Evolutionary conservation across 2,329 filamentous ascomycete genomes (phyloP), one percentile per base, ranked within the genome.

Genomic region (Paecilomyces sp.): DNA sequence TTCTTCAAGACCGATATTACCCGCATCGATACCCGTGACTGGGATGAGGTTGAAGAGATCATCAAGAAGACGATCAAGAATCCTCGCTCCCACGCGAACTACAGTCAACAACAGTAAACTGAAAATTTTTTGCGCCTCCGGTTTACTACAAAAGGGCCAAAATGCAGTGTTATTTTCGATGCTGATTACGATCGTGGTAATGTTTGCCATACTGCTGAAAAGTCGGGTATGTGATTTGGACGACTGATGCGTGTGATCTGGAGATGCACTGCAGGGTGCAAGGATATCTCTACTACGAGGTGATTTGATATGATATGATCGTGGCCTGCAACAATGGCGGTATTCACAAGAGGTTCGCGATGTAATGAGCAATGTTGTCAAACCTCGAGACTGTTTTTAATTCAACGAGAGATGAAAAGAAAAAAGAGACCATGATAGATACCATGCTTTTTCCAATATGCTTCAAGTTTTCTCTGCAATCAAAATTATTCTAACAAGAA

Each of bases 1-100:
- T 88, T 89, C 73, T 97, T 95, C 75, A 83, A 84, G 60, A 92
- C 94, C 53, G 85, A 92, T 66, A 85, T 97, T 61, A 86, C 91
- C 54, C 87, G 88, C 65, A 85, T 99, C 55, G 87, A 92, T 64
- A 91, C 90, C 2, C 84, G 87, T 28, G 92, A 99, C 72, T 97
- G 93, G 92, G 94, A 97, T 69, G 81, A 86, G 60, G 91, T 94
- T 0, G 93, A 97, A 78, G 84, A 86, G 54, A 85, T 87, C 64
- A 89, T 97, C 60, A 91, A 95, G 76, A 83, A 83, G 57, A 87
- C 92, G 58, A 91, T 93, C 80, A 92, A 91, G 60, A 78, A 76
- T 59, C 71, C 75, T 5, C 73, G 78, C 59, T 74, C 77, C 25
- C 76, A 77, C 47, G 65, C 70, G 9, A 71, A 71, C 57, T 79